These are phyloP conservation scores for Blastobotrys chiropterorum DNA, from an alignment of 805 yeast genomes.

Conservation along the genomic window DNA sequence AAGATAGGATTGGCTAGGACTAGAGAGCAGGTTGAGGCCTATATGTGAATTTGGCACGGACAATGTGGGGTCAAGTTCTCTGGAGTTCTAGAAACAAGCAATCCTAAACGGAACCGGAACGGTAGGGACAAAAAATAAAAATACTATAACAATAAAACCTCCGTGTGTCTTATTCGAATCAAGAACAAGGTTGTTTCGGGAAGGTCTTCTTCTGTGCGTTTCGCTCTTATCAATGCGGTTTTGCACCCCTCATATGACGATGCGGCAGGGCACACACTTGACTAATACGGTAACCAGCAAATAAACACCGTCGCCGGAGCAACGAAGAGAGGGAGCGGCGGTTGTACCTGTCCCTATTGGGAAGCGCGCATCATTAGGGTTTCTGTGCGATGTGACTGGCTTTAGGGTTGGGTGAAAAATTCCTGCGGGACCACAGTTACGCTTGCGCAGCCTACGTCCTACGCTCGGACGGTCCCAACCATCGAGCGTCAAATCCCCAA, in stretches of 20 bases:
- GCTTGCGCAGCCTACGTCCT: background rate
- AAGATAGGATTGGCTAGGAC: background rate
- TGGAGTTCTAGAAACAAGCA: too few relatives aligned
- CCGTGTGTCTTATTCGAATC: too few relatives aligned
- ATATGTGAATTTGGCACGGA: background rate
- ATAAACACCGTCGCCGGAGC: background rate
- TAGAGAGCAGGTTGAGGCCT: background rate
- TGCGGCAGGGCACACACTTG: background rate
- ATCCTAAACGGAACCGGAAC: too few relatives aligned
- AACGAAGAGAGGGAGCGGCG: background rate
- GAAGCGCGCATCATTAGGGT: background rate
- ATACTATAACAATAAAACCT: too few relatives aligned
- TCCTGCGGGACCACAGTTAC: background rate
- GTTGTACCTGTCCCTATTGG: background rate
- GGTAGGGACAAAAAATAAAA: too few relatives aligned
- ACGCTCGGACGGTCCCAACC: background rate
- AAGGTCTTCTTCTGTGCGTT: background rate
- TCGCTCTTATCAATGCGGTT: background rate
- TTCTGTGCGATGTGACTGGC: background rate
- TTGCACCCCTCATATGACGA: background rate
- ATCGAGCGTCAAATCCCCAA: background rate
- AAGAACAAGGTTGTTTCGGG: background rate
- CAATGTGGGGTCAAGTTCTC: too few relatives aligned
- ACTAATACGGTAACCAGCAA: background rate
- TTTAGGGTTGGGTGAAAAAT: background rate